Conservation (phyloP, 192 early-diverging fungal genomes). For the Coemansia umbellata region DNA sequence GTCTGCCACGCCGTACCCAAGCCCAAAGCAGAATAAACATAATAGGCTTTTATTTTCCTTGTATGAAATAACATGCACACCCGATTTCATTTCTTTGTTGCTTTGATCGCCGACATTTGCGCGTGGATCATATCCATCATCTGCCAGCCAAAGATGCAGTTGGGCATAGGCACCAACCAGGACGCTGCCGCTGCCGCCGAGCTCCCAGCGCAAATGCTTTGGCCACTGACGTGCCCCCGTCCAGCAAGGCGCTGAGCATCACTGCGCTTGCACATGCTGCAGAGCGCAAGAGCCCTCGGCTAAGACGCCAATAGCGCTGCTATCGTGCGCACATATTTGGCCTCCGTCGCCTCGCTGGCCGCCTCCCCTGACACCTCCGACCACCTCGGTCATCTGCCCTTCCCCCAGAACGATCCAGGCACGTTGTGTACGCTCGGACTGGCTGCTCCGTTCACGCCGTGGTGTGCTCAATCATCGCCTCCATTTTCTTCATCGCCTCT, state of each 20-base stretch:
- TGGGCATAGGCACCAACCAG: slow-evolving; percentile 35
- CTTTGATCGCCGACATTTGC: slow-evolving; percentile 2
- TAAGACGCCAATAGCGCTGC: slow-evolving; percentile 1
- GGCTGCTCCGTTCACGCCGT: slow-evolving; percentile 11
- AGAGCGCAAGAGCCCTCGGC: slow-evolving; percentile 28
- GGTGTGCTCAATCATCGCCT: slow-evolving; percentile 10
- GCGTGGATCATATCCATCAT: slow-evolving; percentile 20
- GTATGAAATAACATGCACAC: no score
- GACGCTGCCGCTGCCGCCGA: slow-evolving; percentile 44
- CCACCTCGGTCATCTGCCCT: slow-evolving; percentile 33
- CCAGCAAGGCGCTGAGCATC: slow-evolving; percentile 26
- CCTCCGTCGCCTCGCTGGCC: not conserved
- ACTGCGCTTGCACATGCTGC: slow-evolving; percentile 38
- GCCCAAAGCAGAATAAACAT: not conserved
- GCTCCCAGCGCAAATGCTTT: slow-evolving; percentile 44
- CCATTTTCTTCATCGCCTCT: slow-evolving; percentile 17
- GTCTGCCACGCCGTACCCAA: slow-evolving; percentile 7
- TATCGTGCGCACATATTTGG: slow-evolving; percentile 10
- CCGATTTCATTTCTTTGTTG: no score
- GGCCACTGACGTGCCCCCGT: slow-evolving; percentile 3
- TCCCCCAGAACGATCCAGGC: slow-evolving; percentile 15
- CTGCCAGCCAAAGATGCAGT: slow-evolving; percentile 23
- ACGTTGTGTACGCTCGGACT: slow-evolving; percentile 30
- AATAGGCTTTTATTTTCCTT: not conserved
- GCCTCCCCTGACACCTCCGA: slow-evolving; percentile 22